Base-by-base conservation (phyloP, 2,329 filamentous ascomycete species). In the Aspergillus sp. region DNA sequence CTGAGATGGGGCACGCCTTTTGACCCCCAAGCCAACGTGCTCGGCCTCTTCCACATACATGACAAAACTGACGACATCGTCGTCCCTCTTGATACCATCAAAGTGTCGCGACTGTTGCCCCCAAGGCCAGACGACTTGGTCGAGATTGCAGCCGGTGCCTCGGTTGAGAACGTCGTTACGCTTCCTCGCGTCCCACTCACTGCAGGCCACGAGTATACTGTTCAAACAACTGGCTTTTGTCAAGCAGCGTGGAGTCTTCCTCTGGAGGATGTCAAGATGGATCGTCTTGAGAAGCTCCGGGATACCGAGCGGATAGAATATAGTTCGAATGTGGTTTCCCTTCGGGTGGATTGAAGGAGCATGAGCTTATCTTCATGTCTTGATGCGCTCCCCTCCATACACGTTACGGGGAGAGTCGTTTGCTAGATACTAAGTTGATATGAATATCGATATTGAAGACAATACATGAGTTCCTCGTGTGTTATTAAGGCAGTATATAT, bases 1-100 rank as follows among this genome's bases (percentile, higher is more conserved):
- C 58, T 76, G 3, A 64, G 58, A 53, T 76, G 72, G 72, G 65
- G 62, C 3, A 70, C 62, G 4, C 71, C 70, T 1, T 59, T 75
- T 3, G 73, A 74, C 47, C 53, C 60, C 6, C 57, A 55, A 6
- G 70, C 69, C 5, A 58, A 58, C 17, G 49, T 65, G 5, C 58
- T 70, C n/a, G 64, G 67, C 6, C 48, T 70, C 14, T 71, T 71
- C 42, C 50, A 62, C 11, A 49, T 70, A 6, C 56, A 49, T 32
- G 65, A 71, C 46, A 55, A 52, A 30, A 53, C 55, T 14, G 56
- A 52, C 7, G 56, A 59, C 19, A 45, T 58, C 16, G n/a, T 51
- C 5, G 47, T 70, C 3, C 49, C 64, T 0, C 53, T 68, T 41
- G 63, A 66, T 10, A 62, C 57, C 9, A 67, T 74, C 47, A 65